Base-by-base conservation (phyloP, 192 early-diverging fungal species). In the Helicostylum pulchrum region DNA sequence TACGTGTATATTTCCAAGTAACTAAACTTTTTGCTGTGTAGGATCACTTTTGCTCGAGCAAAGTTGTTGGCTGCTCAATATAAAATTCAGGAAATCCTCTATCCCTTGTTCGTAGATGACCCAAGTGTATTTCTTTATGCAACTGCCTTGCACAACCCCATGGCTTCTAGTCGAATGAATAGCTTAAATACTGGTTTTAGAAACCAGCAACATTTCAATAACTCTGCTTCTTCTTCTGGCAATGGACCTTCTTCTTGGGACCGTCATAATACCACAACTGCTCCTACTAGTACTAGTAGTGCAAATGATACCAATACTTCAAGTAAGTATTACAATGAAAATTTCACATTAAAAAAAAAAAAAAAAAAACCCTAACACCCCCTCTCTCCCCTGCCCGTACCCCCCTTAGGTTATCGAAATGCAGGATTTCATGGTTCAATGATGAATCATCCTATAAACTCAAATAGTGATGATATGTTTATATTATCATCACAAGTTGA, bases 101-200 rank as follows among this genome's bases (percentile, higher is more conserved):
- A 89, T 67, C 90, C 90, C 43, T 81, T 92, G 43, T 85, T 92
- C 64, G 86, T 85, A 58, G 85, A 87, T 32, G 86, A 90, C 61
- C 90, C 89, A 26, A 77, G 80, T 54, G 58, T 79, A 31, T 89
- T 86, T 67, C 67, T 92, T 36, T 87, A 88, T 53, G 32, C 51
- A 4, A 51, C 26, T 46, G 17, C 26, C n/a, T 21, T 31, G 32
- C 45, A 49, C 45, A 49, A 49, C 26, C 60, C 44, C 23, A 61
- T 61, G 60, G 23, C 60, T 5, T 15, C 36, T 23, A 59, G 43
- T 26, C n/a, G 57, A 59, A 59, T 59, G 42, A 59, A 59, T 59
- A 26, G 42, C 7, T 59, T 59, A 20, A 59, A 59, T 36, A 39
- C 36, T 48, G 42, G 57, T 12, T 59, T 42, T 45, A 39, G 57